Evolutionary conservation across 2,329 filamentous ascomycete species (phyloP), one percentile per base, ranked within the genome.

Genomic region (Aplosporella prunicola): DNA sequence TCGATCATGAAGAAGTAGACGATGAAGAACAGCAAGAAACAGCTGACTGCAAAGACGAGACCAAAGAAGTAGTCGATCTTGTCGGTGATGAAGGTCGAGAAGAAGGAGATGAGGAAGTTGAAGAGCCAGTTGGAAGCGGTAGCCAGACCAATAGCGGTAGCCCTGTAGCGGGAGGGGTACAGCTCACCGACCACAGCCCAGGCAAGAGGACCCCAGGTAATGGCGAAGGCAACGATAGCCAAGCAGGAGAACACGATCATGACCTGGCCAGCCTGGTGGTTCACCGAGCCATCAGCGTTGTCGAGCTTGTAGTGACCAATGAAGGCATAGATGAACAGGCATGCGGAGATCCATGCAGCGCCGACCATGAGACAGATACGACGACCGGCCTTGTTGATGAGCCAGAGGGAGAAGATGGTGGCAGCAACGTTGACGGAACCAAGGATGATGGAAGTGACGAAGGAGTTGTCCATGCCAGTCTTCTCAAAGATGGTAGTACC

Each of bases 1-100:
- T 88, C 82, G 39, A 81, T 76, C 35, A 87, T 72, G 56, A 86
- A 86, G 61, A 88, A 82, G 64, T 80, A 88, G 20, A 87, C 79
- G 9, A 86, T 58, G 0, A 76, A 45, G 0, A 75, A 72, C 0
- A 72, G 80, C 0, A 72, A 63, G 13, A 83, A 62, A 48, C 82
- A 81, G 52, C 80, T 85, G 0, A 68, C 78, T 0, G 80, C 82
- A 56, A 87, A 87, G 20, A 88, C 76, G 45, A 85, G 83, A 2
- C 82, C 82, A 49, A 83, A 84, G 1, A 69, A 69, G 58, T 80
- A 87, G 47, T 80, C 73, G 38, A 87, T 87, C 3, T 72, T 72
- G 0, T 67, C 63, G 0, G 78, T 82, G 52, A 88, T 87, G 58
- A 86, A 87, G 0, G 82, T 80, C 0, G 83, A 86, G 64, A 86